Evolutionary conservation across 2,329 filamentous ascomycete species (phyloP), one percentile per base, ranked within the genome.

Genomic region (Penicillium sp.): DNA sequence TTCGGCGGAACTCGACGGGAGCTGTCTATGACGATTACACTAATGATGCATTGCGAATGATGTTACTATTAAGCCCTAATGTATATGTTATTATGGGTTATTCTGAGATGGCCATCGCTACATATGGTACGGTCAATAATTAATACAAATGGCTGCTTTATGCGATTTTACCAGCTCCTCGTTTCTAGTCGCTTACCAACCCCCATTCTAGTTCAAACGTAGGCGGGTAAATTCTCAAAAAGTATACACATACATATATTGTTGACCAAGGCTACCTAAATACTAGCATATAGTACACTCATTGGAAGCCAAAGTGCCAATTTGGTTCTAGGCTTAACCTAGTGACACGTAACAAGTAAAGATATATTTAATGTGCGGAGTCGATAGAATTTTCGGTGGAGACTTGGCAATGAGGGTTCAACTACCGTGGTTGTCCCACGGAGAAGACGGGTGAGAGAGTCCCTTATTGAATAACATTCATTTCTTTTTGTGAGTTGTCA

Each of bases 41-140:
- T 57, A 53, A 53, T 56, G 53, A 31, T 45, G 26, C 35, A 57
- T 60, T 21, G 61, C 62, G 53, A 47, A 63, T 61, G 64, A 63
- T 57, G 66, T 66, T 65, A 66, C 62, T 62, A 45, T 55, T 52
- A 31, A 26, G 51, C 61, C 56, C 62, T 65, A 59, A 55, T 67
- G 65, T 69, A 69, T 64, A 64, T 64, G 55, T 56, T 67, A 65
- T 61, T 38, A 63, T 55, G 48, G 59, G 60, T 62, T 56, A 64
- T 56, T 31, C 44, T 51, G 50, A 64, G 58, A 63, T 63, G 60
- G 52, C 64, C 55, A 57, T 53, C 59, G 56, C 54, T 65, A 63
- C 51, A 63, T 63, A 65, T 13, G 31, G 54, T 55, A 55, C 48
- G 30, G 45, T 59, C 54, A 44, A 60, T 59, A 41, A 55, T 55